phyloP scores from a whole-genome alignment of 805 yeast genomes.

The Pichia nanzhaoensis region DNA sequence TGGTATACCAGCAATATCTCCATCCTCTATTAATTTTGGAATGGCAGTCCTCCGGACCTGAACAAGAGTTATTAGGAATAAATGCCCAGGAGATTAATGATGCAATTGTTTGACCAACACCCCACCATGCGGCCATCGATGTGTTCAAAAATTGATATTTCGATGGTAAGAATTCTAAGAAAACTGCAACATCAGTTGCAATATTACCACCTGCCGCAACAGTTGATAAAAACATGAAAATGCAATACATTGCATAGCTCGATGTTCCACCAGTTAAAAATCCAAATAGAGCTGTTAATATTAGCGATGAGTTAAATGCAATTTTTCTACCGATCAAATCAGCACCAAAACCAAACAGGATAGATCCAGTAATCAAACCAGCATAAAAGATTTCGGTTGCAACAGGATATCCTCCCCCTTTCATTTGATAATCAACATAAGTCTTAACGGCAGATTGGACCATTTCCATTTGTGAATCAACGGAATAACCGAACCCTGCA shows the following conservation, averaged over 20 bases:
- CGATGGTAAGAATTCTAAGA: slow-evolving; percentile 46
- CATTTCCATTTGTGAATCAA: slow-evolving; percentile 45
- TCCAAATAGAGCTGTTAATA: slow-evolving; percentile 44
- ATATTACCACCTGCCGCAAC: slow-evolving; percentile 53
- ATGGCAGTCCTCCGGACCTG: slow-evolving; percentile 36
- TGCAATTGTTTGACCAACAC: slow-evolving; percentile 53
- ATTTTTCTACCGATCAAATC: slow-evolving; percentile 48
- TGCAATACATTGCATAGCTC: slow-evolving; percentile 42
- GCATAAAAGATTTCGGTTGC: slow-evolving; percentile 42
- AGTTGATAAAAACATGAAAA: slow-evolving; percentile 39
- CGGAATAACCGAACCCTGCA: slow-evolving; percentile 53
- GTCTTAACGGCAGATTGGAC: slow-evolving; percentile 41
- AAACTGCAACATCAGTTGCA: slow-evolving; percentile 47
- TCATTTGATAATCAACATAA: slow-evolving; percentile 41
- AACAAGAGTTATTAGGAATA: slow-evolving; percentile 44
- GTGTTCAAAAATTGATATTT: slow-evolving; percentile 46
- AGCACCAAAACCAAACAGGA: slow-evolving; percentile 51
- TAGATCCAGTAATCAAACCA: slow-evolving; percentile 47
- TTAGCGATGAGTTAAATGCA: slow-evolving; percentile 45
- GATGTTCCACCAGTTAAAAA: slow-evolving; percentile 49
- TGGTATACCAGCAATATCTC: slow-evolving; percentile 51
- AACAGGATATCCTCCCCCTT: slow-evolving; percentile 37
- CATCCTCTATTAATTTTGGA: slow-evolving; percentile 49
- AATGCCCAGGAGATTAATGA: slow-evolving; percentile 50
- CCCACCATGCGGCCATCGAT: slow-evolving; percentile 55